Evolutionary conservation across 768 basidiomycete genomes (phyloP), one percentile per base, ranked within the genome.

Genomic region (Pleurotus eryngii): DNA sequence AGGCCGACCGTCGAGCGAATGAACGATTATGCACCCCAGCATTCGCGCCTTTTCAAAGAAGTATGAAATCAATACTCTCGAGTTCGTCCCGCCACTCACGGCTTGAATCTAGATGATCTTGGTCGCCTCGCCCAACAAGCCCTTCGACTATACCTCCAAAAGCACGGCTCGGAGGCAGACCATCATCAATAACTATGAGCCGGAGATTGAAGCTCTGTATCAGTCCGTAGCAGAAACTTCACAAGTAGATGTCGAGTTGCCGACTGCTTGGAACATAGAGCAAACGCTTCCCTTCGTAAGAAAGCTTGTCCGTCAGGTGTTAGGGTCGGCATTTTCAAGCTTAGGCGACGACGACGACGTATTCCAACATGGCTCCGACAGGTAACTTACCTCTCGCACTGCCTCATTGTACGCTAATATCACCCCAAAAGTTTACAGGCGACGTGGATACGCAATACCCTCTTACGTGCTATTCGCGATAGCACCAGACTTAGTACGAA

Each of bases 21-120:
- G 59, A 77, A 76, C 50, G 57, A 49, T 12, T 72, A 63, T 57
- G 76, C 76, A 1, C 76, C 76, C 6, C 67, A 72, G 48, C 75
- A 77, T 53, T 76, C 75, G 0, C 64, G 74, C n/a, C 53, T 77
- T 3, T 76, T 76, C 67, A 76, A 74, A 60, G 76, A 74, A 70
- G 74, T 70, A 11, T 38, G 61, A 3, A 22, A 8, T 45, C 57
- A 18, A 58, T 18, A 4, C 39, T 1, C n/a, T 1, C 22, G 11
- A 2, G 11, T 37, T 24, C 3, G 14, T 18, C 38, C 6, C 8
- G 45, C 22, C 45, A 48, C 18, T 46, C 7, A 48, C 46, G 22
- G 9, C 26, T 5, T 15, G 18, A 7, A 42, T 6, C 24, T 18
- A 76, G 74, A 78, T 76, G 76, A 72, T 78, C 38, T 24, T 74